Conservation (phyloP, 306 rosid species). For the Prunus salicina region DNA sequence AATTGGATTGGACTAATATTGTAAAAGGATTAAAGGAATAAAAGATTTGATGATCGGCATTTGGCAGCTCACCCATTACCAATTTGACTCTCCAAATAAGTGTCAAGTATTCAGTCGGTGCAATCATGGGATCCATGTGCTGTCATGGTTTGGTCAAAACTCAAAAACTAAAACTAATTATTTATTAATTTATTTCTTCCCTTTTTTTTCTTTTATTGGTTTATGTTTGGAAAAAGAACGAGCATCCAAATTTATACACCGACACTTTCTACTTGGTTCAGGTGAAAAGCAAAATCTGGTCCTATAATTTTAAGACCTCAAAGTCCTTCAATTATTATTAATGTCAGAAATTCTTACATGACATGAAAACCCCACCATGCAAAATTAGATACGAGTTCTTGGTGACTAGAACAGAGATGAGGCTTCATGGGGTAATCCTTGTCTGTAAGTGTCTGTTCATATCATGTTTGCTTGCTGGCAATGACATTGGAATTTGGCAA, state of each 20-base stretch:
- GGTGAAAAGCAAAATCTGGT: background rate
- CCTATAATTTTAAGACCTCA: background rate
- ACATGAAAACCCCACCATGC: conserved; percentile 4
- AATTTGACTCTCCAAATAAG: background rate
- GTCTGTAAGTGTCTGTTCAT: background rate
- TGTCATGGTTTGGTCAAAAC: conserved; percentile 11
- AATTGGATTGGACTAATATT: background rate
- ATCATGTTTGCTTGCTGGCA: background rate
- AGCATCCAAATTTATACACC: background rate
- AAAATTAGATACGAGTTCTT: background rate
- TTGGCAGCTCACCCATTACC: conserved; percentile 14
- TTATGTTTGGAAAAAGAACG: background rate
- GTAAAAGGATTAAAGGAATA: background rate
- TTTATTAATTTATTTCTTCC: background rate
- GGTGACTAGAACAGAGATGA: background rate
- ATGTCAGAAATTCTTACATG: background rate
- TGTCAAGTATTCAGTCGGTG: conserved; percentile 13
- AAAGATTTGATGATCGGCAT: background rate
- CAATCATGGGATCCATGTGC: conserved; percentile 6
- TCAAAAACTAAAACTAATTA: background rate
- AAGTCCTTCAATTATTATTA: background rate
- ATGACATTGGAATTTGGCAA: background rate
- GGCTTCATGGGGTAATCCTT: background rate
- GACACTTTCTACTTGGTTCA: background rate
- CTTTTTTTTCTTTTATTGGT: background rate